Evolutionary conservation across 176 grass and related monocot genomes (phyloP).

Genomic region (Phoenix roebelenii): DNA sequence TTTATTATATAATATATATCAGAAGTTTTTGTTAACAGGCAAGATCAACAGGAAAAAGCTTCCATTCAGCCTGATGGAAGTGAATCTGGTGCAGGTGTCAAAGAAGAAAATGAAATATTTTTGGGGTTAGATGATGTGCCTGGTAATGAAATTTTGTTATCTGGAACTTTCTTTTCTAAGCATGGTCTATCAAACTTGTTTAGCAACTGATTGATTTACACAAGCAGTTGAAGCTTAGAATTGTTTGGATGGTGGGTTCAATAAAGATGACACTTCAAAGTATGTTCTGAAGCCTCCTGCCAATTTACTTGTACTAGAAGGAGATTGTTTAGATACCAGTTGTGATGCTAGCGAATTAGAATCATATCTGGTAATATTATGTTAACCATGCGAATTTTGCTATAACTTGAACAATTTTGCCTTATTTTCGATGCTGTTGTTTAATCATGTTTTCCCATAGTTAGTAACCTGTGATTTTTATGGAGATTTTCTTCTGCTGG

Average conservation of each 20-base stretch:
- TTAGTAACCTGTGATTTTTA: too few relatives aligned
- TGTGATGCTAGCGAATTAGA: constrained; percentile 75
- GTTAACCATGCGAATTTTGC: too few relatives aligned
- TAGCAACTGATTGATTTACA: constrained; percentile 19
- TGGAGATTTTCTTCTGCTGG: too few relatives aligned
- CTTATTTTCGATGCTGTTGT: too few relatives aligned
- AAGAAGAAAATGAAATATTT: constrained; percentile 63
- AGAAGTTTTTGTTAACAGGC: constrained; percentile 27
- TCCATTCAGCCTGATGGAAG: constrained; percentile 43
- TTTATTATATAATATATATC: constrained; percentile 7
- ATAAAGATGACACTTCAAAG: constrained; percentile 38
- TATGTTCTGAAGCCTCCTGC: constrained; percentile 60
- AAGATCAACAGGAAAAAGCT: constrained; percentile 62
- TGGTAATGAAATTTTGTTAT: constrained; percentile 26
- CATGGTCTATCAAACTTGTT: constrained; percentile 3
- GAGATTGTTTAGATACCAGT: constrained; percentile 58
- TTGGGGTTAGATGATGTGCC: constrained; percentile 81
- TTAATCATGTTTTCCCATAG: too few relatives aligned
- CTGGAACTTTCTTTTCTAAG: neutral
- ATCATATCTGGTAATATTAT: constrained; percentile 24
- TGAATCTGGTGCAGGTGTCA: constrained; percentile 24
- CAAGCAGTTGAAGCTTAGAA: constrained; percentile 56
- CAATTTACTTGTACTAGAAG: constrained; percentile 96
- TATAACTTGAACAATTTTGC: too few relatives aligned
- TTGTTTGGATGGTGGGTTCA: constrained; percentile 41